Base-by-base conservation (phyloP, 2,329 filamentous ascomycete genomes). In the Diaporthe capsici region DNA sequence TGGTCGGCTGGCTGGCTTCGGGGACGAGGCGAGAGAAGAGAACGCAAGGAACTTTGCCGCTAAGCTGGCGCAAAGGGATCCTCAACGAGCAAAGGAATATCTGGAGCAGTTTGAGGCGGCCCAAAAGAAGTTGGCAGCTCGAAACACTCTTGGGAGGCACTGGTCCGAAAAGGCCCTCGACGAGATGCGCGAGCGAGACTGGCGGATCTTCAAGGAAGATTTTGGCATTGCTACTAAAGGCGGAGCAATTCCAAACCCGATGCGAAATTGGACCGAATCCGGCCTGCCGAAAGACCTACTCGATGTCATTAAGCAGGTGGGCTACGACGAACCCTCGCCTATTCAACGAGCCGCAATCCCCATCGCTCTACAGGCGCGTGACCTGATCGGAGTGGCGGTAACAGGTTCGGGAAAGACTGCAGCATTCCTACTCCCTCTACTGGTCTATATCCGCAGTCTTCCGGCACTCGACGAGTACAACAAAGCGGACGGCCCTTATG, bases 181-280 rank as follows among this genome's bases (percentile, higher is more conserved):
- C 20, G 94, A 98, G 81, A 99, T 99, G 97, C 94, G 95, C 77
- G 96, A 98, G 85, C 90, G 97, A 83, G 97, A 99, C 85, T 99
- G 97, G 97, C 94, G 97, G 82, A 98, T 99, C 80, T 98, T 99
- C 92, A 99, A 98, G 86, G 97, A 98, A 84, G 96, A 99, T 84
- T 98, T 98, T 86, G 97, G 97, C 80, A 99, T 99, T 82, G 90
- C 93, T 55, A 98, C 95, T 12, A 98, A 98, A 84, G 97, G 97
- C 75, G 96, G 96, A 58, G 90, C 90, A 37, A 95, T 98, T 74
- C 97, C 97, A 0, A 96, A 98, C 81, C 97, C 97, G 0, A 98
- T 99, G 96, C 95, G 97, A 68, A 95, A 89, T 79, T 99, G 97
- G 97, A 83, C 90, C 63, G 97, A 99, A 84, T 98, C 96, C 4